Percentiles rank a stretch among this genome's conserved stretches.
Evolutionary conservation across 345 rosid species (phyloP).

Genomic region (Pistacia atlantica): DNA sequence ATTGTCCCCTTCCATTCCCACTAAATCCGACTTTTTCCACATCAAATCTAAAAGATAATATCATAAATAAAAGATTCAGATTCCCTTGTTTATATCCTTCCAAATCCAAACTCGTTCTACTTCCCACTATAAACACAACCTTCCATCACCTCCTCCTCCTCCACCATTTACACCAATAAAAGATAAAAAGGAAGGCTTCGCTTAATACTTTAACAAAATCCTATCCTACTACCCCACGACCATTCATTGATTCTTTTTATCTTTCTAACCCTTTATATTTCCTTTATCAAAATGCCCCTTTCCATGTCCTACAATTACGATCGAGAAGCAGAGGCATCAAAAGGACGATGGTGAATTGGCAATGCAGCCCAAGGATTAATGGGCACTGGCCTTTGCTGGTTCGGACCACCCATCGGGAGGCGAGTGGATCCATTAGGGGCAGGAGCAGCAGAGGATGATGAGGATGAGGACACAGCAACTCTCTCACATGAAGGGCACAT

Average conservation of each 20-base stretch:
- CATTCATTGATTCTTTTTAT: not conserved
- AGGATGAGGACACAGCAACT: conserved; percentile 49
- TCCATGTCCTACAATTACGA: conserved; percentile 5
- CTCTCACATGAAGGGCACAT: conserved; percentile 93
- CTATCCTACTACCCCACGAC: conserved; percentile 18
- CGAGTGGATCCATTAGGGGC: conserved; percentile 24
- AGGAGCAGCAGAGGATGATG: conserved; percentile 30
- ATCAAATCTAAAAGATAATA: not conserved
- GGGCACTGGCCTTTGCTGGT: conserved; percentile 30
- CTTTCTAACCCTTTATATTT: not conserved
- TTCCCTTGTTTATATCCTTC: not conserved
- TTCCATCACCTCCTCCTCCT: not conserved
- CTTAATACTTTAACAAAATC: not conserved
- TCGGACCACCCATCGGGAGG: conserved; percentile 21
- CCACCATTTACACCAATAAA: not conserved
- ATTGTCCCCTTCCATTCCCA: not conserved
- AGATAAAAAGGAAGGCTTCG: not conserved
- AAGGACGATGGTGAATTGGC: conserved; percentile 34
- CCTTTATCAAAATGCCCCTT: not conserved
- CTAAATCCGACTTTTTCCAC: conserved; percentile 5
- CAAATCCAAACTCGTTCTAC: not conserved
- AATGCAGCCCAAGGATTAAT: conserved; percentile 56
- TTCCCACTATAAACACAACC: not conserved
- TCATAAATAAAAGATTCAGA: not conserved
- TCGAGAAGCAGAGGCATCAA: too few relatives aligned